Percentiles rank a stretch among this genome's conserved stretches.
These are phyloP conservation scores for Podila epigama DNA, from an alignment of 192 early-diverging fungal genomes.

Conservation along the genomic window DNA sequence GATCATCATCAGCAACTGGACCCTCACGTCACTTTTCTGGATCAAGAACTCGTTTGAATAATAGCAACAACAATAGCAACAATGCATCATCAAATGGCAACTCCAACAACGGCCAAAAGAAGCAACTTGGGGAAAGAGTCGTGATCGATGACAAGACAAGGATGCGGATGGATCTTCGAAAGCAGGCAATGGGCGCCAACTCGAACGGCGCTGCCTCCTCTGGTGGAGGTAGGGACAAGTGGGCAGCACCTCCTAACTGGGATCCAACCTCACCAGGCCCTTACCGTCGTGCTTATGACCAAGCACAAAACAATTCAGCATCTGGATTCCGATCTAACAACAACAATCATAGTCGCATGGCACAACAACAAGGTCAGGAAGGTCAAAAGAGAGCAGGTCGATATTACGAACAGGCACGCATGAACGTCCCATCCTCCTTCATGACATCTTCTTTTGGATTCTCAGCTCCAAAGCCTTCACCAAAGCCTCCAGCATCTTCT, in stretches of 20 bases:
- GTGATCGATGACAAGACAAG: constrained; percentile 26
- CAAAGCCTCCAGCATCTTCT: background rate
- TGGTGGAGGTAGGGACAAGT: constrained; percentile 10
- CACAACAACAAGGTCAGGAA: constrained; percentile 9
- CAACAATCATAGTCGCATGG: constrained; percentile 1
- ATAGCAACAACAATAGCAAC: background rate
- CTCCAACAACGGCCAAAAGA: background rate
- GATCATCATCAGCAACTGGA: background rate
- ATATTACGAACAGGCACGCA: constrained; percentile 22
- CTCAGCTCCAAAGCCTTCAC: background rate
- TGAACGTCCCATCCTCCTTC: constrained; percentile 1
- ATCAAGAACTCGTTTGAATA: background rate
- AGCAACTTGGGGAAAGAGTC: constrained; percentile 19
- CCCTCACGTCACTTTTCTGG: constrained; percentile 8
- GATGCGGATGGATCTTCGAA: constrained; percentile 44
- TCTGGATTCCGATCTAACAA: background rate
- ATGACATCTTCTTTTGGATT: background rate
- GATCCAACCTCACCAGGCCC: constrained; percentile 12
- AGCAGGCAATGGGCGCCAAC: constrained; percentile 7
- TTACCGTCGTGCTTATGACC: constrained; percentile 29
- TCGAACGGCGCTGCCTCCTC: background rate
- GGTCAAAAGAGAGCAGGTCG: constrained; percentile 9
- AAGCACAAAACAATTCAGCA: constrained; percentile 13
- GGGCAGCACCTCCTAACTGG: constrained; percentile 8
- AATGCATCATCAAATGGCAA: background rate